These are phyloP conservation scores for Geotrichum australiense DNA, from an alignment of 1,139 yeast species.

Conservation along the genomic window DNA sequence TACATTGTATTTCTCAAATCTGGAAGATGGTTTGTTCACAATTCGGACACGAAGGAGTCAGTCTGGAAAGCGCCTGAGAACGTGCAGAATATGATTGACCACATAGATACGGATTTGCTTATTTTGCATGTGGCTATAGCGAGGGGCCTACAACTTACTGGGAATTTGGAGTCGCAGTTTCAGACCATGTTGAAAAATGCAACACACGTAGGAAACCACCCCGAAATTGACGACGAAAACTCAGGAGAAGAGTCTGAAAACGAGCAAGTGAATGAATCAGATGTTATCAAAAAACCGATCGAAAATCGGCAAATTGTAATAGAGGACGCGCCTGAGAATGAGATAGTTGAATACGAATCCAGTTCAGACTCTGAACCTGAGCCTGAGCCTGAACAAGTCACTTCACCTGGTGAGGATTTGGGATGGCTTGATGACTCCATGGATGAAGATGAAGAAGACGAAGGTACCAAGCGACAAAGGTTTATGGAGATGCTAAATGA, in stretches of 20 bases:
- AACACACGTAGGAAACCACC: slow-evolving; percentile 13
- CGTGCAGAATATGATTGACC: slow-evolving; percentile 30
- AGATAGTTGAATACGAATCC: slow-evolving; percentile 19
- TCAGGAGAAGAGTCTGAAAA: slow-evolving; percentile 11
- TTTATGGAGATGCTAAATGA: slow-evolving; percentile 7
- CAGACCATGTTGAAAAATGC: slow-evolving; percentile 17
- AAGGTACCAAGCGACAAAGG: slow-evolving; percentile 9
- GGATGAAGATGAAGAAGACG: slow-evolving; percentile 20
- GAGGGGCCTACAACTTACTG: slow-evolving; percentile 42
- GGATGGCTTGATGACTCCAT: slow-evolving; percentile 17
- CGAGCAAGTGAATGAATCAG: neutral
- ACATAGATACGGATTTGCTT: slow-evolving; percentile 35
- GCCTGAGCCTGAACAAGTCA: slow-evolving; percentile 16
- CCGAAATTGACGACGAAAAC: neutral
- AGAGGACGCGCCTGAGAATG: slow-evolving; percentile 15
- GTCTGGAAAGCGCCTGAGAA: slow-evolving; percentile 37
- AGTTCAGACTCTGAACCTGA: slow-evolving; percentile 17
- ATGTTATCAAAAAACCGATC: too few relatives aligned
- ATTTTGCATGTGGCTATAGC: slow-evolving; percentile 41
- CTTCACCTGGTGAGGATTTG: slow-evolving; percentile 15
- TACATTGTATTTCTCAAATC: slow-evolving; percentile 37
- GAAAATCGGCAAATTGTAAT: slow-evolving; percentile 6
- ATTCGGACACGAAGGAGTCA: slow-evolving; percentile 32
- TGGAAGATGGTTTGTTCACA: slow-evolving; percentile 43
- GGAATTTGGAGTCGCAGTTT: too few relatives aligned